These are phyloP conservation scores for Glomus cerebriforme DNA, from an alignment of 192 early-diverging fungal species.

Conservation along the genomic window DNA sequence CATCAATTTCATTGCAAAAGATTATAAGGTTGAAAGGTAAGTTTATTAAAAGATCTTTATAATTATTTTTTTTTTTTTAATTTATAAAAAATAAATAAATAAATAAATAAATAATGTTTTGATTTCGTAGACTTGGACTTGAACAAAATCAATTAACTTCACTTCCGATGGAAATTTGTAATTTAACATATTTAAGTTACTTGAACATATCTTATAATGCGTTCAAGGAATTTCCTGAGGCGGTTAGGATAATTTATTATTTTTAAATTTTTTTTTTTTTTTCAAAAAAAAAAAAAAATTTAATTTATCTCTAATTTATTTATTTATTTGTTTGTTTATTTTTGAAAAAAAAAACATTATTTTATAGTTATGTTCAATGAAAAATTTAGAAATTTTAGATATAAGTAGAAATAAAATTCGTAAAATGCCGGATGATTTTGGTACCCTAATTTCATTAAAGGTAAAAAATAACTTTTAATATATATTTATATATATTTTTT, in stretches of 20 bases:
- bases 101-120: neutral
- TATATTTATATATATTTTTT: no score
- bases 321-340: neutral
- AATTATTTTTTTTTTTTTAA: neutral
- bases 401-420: slow-evolving; percentile 48
- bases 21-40: slow-evolving; percentile 23
- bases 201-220: slow-evolving; percentile 44
- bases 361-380: slow-evolving; percentile 43
- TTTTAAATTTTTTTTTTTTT: neutral
- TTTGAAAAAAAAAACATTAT: neutral
- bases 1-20: neutral
- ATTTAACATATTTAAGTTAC: slow-evolving; percentile 43
- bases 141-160: slow-evolving; percentile 31
- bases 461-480: slow-evolving; percentile 21
- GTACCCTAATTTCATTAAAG: slow-evolving; percentile 41
- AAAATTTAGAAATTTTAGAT: slow-evolving; percentile 44
- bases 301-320: neutral
- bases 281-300: neutral
- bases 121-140: slow-evolving; percentile 8
- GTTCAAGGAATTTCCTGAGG: slow-evolving; percentile 43
- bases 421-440: slow-evolving; percentile 41
- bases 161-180: slow-evolving; percentile 43
- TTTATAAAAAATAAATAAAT: neutral
- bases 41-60: neutral
- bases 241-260: slow-evolving; percentile 31